Percentiles rank a stretch among this genome's conserved stretches.
Evolutionary conservation across 2,329 filamentous ascomycete genomes (phyloP).

Genomic region (Endoconidiophora polonica): DNA sequence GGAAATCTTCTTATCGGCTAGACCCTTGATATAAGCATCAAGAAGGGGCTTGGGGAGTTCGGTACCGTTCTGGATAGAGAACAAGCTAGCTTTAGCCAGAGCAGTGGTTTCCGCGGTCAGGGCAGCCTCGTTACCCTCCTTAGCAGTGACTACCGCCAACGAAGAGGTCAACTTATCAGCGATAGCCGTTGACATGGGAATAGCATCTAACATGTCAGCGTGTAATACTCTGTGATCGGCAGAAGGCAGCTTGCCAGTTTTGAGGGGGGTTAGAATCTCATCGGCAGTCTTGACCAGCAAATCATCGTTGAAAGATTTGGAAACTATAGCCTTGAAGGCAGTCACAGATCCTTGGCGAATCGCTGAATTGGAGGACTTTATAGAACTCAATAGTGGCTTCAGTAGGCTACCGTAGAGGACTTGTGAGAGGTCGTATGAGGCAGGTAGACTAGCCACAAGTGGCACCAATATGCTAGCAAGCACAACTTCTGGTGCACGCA

Average conservation of each 20-base stretch:
- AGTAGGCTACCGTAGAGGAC: constrained; percentile 55
- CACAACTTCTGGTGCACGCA: constrained; percentile 81
- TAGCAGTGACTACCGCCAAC: constrained; percentile 52
- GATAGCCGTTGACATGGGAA: constrained; percentile 43
- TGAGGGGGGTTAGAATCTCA: constrained; percentile 66
- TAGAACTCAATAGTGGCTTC: constrained; percentile 75
- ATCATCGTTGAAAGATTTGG: constrained; percentile 38
- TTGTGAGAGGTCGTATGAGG: constrained; percentile 59
- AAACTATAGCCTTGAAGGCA: constrained; percentile 56
- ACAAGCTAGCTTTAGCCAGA: constrained; percentile 47
- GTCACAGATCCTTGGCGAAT: constrained; percentile 62
- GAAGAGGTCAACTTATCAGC: constrained; percentile 50
- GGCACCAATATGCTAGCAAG: constrained; percentile 62
- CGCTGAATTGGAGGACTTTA: constrained; percentile 71
- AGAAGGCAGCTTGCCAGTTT: constrained; percentile 65
- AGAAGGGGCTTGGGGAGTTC: constrained; percentile 48
- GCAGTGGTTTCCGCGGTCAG: constrained; percentile 58
- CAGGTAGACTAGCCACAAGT: constrained; percentile 53
- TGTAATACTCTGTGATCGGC: constrained; percentile 73
- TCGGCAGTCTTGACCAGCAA: constrained; percentile 52
- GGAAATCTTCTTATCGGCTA: constrained; percentile 67
- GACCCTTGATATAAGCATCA: constrained; percentile 63
- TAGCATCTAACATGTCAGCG: constrained; percentile 57
- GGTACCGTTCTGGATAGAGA: constrained; percentile 42
- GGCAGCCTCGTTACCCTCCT: constrained; percentile 80